Evolutionary conservation across 352 stramenopile genomes (phyloP).

Genomic region (Phytopythium montanum): DNA sequence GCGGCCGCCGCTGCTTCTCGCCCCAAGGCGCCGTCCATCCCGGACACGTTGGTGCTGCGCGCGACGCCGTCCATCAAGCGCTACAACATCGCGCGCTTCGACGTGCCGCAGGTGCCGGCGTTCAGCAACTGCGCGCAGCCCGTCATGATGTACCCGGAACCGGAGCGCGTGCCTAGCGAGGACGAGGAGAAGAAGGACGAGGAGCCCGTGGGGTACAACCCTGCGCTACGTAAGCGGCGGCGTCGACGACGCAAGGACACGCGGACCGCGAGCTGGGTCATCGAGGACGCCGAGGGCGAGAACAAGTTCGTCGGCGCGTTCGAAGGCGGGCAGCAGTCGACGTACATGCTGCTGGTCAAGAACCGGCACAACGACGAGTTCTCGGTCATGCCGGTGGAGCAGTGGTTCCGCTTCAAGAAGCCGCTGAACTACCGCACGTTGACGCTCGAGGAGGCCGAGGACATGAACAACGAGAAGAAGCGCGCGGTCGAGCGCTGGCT

Average conservation of each 20-base stretch:
- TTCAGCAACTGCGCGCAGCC: conserved; percentile 64
- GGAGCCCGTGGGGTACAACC: conserved; percentile 62
- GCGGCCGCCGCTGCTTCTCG: not conserved
- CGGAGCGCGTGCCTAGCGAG: conserved; percentile 65
- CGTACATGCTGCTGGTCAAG: conserved; percentile 86
- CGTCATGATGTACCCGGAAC: conserved; percentile 87
- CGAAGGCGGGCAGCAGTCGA: conserved; percentile 77
- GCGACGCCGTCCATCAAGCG: conserved; percentile 86
- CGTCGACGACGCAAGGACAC: conserved; percentile 74
- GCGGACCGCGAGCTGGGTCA: conserved; percentile 77
- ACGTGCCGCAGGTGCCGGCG: conserved; percentile 57
- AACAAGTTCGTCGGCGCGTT: conserved; percentile 84
- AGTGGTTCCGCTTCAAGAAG: conserved; percentile 91
- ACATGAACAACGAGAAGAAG: conserved; percentile 89
- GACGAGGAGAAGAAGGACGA: conserved; percentile 83
- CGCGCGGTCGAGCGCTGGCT: conserved; percentile 84
- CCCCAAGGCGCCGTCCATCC: conserved; percentile 11
- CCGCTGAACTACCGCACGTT: conserved; percentile 80
- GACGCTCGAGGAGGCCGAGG: conserved; percentile 80
- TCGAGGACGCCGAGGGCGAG: conserved; percentile 77
- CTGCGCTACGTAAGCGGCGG: conserved; percentile 66
- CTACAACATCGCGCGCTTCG: conserved; percentile 86
- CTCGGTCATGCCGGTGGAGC: conserved; percentile 81
- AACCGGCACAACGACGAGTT: conserved; percentile 88
- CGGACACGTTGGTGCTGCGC: conserved; percentile 76